Conservation (phyloP, 106 monocot genomes). For the Hemerocallis citrina region DNA sequence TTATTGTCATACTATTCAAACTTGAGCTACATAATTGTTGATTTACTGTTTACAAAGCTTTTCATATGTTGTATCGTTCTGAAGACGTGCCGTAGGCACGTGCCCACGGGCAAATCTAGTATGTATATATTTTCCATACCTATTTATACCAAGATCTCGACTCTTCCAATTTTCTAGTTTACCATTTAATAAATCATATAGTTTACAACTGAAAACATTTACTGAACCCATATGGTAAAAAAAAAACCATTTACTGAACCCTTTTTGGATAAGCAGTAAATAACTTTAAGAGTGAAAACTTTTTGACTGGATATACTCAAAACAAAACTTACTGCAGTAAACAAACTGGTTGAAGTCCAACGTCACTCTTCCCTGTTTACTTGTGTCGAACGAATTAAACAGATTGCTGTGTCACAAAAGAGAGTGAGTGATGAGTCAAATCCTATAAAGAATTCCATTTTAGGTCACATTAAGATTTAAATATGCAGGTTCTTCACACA, state of each 20-base stretch:
- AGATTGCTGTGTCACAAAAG: slow-evolving; percentile 38
- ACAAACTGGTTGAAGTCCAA: slow-evolving; percentile 78
- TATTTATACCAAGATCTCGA: too few relatives aligned
- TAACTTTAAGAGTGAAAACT: too few relatives aligned
- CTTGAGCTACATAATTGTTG: too few relatives aligned
- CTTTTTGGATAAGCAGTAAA: neutral
- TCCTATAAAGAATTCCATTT: neutral
- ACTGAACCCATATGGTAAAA: neutral
- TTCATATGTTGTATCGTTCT: too few relatives aligned
- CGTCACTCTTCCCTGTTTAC: slow-evolving; percentile 50
- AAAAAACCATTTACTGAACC: neutral
- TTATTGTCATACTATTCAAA: too few relatives aligned
- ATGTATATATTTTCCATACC: too few relatives aligned
- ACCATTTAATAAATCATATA: neutral
- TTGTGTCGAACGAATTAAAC: slow-evolving; percentile 62
- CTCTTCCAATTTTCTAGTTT: too few relatives aligned
- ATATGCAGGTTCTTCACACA: neutral
- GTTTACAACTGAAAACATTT: neutral
- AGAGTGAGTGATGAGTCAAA: neutral
- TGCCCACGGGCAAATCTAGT: too few relatives aligned
- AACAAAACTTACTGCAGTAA: slow-evolving; percentile 54
- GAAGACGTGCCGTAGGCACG: too few relatives aligned
- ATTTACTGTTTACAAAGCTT: too few relatives aligned
- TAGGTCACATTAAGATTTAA: neutral
- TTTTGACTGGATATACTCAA: neutral